Conservation (phyloP, 148 eudicot genomes). For the Chenopodium album region DNA sequence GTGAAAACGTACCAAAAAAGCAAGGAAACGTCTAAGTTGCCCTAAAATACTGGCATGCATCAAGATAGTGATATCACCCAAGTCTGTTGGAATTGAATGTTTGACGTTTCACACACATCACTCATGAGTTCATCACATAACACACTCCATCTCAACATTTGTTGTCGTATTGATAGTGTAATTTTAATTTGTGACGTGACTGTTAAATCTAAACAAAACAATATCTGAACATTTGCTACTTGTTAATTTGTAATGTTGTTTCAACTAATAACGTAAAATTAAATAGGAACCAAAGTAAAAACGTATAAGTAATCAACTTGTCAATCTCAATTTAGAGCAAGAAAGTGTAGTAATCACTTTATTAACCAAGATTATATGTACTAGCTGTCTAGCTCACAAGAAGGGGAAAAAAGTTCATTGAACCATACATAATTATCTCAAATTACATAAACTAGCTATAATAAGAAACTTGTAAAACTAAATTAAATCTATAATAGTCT, state of each 20-base stretch:
- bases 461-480: neutral
- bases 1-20: conserved; percentile 19
- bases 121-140: neutral
- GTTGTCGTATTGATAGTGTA: neutral
- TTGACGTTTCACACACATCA: conserved; percentile 11
- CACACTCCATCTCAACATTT: neutral
- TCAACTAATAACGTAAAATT: no score
- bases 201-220: no score
- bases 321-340: no score
- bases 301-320: no score
- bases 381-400: neutral
- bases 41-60: conserved; percentile 26
- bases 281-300: no score
- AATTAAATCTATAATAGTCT: neutral
- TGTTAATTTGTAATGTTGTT: no score
- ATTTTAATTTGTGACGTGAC: neutral
- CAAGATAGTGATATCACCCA: conserved; percentile 25
- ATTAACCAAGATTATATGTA: no score
- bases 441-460: conserved; percentile 7
- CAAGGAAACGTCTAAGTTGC: conserved; percentile 19
- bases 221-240: no score
- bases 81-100: neutral
- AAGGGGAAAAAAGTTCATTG: conserved; percentile 3
- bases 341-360: no score
- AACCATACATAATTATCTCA: conserved; percentile 4